Percentiles rank a stretch among this genome's conserved stretches.
These are phyloP conservation scores for Boletus subparvulus DNA, from an alignment of 768 basidiomycete genomes.

Conservation along the genomic window DNA sequence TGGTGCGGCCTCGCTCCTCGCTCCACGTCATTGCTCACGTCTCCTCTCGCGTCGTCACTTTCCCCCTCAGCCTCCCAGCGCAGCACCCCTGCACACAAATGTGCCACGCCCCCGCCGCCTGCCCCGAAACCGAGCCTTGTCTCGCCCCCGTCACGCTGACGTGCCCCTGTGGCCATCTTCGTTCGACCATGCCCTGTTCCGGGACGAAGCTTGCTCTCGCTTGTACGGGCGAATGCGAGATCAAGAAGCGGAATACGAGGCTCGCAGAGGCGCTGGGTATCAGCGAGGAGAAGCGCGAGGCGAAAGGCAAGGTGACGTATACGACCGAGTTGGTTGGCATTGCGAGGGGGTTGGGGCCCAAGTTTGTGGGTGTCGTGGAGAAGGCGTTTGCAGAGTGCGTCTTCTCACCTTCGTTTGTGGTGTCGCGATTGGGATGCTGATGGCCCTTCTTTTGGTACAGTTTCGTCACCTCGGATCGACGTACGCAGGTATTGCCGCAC, in stretches of 20 bases:
- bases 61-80: conserved; percentile 51
- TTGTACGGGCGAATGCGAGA: conserved; percentile 80
- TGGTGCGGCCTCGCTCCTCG: neutral
- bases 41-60: too few species aligned
- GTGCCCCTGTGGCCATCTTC: conserved; percentile 84
- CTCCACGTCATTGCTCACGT: neutral
- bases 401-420: too few species aligned
- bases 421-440: neutral
- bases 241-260: conserved; percentile 83
- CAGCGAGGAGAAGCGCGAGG: conserved; percentile 47
- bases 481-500: conserved; percentile 70
- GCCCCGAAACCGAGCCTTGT: conserved; percentile 81
- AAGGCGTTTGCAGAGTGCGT: conserved; percentile 79
- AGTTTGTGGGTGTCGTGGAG: conserved; percentile 75
- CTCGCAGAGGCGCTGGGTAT: conserved; percentile 94
- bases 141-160: conserved; percentile 59
- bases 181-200: conserved; percentile 73
- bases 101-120: conserved; percentile 89
- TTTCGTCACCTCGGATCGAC: conserved; percentile 68
- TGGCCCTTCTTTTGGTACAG: conserved; percentile 33
- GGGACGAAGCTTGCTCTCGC: conserved; percentile 46
- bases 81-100: conserved; percentile 72
- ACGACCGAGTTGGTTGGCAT: conserved; percentile 60
- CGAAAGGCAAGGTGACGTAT: conserved; percentile 48
- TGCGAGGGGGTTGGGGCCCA: conserved; percentile 47